Evolutionary conservation across 2,329 filamentous ascomycete genomes (phyloP).

Genomic region (Exophiala bonariae): DNA sequence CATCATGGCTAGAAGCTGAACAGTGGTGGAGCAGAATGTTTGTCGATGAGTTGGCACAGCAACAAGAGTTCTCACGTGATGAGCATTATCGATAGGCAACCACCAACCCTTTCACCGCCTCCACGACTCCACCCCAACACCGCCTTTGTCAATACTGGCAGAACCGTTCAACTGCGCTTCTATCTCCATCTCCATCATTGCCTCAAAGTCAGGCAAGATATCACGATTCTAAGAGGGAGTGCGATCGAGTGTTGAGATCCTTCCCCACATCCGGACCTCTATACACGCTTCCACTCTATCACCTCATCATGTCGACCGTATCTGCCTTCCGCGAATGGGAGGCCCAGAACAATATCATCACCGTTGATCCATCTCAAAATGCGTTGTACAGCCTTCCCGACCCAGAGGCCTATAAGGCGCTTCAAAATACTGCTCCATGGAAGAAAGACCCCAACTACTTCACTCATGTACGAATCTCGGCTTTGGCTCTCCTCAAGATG

Average conservation of each 20-base stretch:
- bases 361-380: conserved; percentile 84
- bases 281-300: conserved; percentile 7
- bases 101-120: too few species aligned
- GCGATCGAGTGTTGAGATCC: too few species aligned
- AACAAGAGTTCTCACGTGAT: too few species aligned
- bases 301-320: conserved; percentile 34
- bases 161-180: conserved; percentile 8
- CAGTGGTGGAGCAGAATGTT: too few species aligned
- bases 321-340: conserved; percentile 48
- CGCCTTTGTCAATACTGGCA: conserved; percentile 12
- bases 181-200: neutral
- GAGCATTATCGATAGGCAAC: too few species aligned
- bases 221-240: too few species aligned
- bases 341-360: conserved; percentile 79
- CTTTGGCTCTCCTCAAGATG: conserved; percentile 96
- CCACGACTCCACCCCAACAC: too few species aligned
- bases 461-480: conserved; percentile 89
- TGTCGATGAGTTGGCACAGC: too few species aligned
- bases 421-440: conserved; percentile 70
- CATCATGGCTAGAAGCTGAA: conserved; percentile 3
- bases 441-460: conserved; percentile 78
- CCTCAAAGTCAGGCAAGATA: too few species aligned
- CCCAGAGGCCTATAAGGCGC: conserved; percentile 64
- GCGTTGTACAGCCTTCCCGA: conserved; percentile 83
- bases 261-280: neutral